Conservation (phyloP, 2,329 filamentous ascomycete species). For the Zasmidium cellare region DNA sequence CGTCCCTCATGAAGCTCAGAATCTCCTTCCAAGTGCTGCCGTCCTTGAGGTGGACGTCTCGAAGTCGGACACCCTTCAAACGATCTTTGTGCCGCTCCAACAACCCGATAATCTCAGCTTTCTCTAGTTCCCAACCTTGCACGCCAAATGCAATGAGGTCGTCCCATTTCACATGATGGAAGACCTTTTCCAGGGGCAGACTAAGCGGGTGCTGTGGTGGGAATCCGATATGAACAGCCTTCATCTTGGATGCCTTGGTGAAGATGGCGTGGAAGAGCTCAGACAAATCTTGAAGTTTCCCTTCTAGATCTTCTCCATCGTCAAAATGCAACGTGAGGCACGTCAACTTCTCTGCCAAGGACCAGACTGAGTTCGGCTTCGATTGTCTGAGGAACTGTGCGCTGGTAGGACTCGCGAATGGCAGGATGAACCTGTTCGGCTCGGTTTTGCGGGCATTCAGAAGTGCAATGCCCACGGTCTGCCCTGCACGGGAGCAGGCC, state of each 20-base stretch:
- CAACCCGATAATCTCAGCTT: conserved; percentile 61
- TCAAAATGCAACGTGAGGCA: conserved; percentile 66
- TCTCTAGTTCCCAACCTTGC: conserved; percentile 62
- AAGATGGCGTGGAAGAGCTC: conserved; percentile 60
- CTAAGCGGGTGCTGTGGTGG: conserved; percentile 57
- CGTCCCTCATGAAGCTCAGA: conserved; percentile 55
- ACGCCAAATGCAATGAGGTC: conserved; percentile 64
- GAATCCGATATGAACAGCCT: conserved; percentile 65
- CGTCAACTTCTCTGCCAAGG: conserved; percentile 58
- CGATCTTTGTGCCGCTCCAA: conserved; percentile 56
- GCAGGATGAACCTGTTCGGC: conserved; percentile 61
- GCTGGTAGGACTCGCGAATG: conserved; percentile 62
- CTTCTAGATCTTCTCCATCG: conserved; percentile 57
- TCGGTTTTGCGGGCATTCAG: conserved; percentile 54
- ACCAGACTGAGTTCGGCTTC: conserved; percentile 49
- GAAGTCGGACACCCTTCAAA: conserved; percentile 60
- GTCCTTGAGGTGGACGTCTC: conserved; percentile 61
- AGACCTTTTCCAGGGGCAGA: conserved; percentile 60
- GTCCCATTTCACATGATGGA: conserved; percentile 63
- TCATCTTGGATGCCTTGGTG: conserved; percentile 58
- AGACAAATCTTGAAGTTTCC: conserved; percentile 59
- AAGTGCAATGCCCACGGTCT: conserved; percentile 59
- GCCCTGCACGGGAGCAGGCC: conserved; percentile 63
- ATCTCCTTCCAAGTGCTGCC: conserved; percentile 63
- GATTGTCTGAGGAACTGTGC: conserved; percentile 53